phyloP scores from a whole-genome alignment of 108 stramenopile genomes.

The Fragilaria crotonensis region DNA sequence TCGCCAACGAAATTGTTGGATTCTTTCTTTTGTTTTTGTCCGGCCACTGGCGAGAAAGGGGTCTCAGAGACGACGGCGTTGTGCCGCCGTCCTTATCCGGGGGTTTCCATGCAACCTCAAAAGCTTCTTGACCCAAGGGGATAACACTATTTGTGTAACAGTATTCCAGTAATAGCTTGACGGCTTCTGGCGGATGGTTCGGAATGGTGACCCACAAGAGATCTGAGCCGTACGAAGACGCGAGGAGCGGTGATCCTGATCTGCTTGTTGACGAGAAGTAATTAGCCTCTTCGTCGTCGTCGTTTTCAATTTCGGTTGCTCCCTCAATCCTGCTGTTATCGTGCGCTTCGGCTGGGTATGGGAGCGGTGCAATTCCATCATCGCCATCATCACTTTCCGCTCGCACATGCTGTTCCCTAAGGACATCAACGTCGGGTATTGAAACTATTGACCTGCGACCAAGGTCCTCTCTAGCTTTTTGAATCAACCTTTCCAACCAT shows the following conservation, averaged over 20 bases:
- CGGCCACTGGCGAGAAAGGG: slow-evolving; percentile 4
- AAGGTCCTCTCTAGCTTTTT: slow-evolving; percentile 29
- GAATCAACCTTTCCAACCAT: slow-evolving; percentile 59
- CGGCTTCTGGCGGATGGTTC: slow-evolving; percentile 77
- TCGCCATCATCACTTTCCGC: slow-evolving; percentile 52
- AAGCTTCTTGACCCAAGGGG: slow-evolving; percentile 62
- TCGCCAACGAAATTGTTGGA: slow-evolving; percentile 54
- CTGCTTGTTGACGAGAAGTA: neutral
- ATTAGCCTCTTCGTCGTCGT: slow-evolving; percentile 48
- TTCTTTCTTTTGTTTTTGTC: slow-evolving; percentile 14
- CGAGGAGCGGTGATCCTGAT: slow-evolving; percentile 1
- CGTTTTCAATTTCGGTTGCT: slow-evolving; percentile 47
- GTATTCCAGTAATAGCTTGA: slow-evolving; percentile 80
- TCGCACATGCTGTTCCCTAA: neutral
- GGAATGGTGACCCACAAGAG: slow-evolving; percentile 19
- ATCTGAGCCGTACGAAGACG: slow-evolving; percentile 5
- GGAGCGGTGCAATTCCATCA: slow-evolving; percentile 14
- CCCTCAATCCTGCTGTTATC: slow-evolving; percentile 5
- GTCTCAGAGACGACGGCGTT: slow-evolving; percentile 15
- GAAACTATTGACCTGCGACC: slow-evolving; percentile 22
- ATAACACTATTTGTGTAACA: slow-evolving; percentile 80
- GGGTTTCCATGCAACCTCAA: slow-evolving; percentile 41
- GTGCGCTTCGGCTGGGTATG: slow-evolving; percentile 8
- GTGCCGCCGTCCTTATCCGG: slow-evolving; percentile 16
- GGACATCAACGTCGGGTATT: slow-evolving; percentile 10